Evolutionary conservation across 2,329 filamentous ascomycete genomes (phyloP), one percentile per base, ranked within the genome.

Genomic region (Emmonsiellopsis sp.): DNA sequence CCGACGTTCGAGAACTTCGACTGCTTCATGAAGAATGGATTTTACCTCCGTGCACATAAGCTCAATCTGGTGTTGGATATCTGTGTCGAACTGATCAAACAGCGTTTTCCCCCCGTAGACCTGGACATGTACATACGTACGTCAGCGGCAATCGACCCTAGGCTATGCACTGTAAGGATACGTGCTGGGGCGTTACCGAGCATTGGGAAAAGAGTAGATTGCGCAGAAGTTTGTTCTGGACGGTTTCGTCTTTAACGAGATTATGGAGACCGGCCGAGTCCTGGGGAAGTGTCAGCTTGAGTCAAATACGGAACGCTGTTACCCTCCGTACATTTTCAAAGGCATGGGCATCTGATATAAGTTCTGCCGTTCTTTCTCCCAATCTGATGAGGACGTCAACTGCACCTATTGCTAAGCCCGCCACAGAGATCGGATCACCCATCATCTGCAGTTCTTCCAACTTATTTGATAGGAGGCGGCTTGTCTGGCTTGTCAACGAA

Each of bases 301-400:
- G 20, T 26, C 20, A 26, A 26, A 5, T 26, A 26, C 20, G 3
- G 20, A 26, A 26, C 20, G 20, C 20, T 26, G 5, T 26, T 1
- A 26, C 20, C 20, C 20, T 26, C 20, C 46, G 20, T 26, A 52
- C 57, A 26, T 58, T 45, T 20, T 56, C 55, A 37, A 59, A 58
- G 20, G 57, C 53, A 31, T 40, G 37, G 3, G 52, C 48, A 41
- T 59, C 58, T 1, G 51, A 53, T n/a, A 59, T 45, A 1, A 60
- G 38, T 32, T 56, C 48, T 8, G 53, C 55, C 2, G 58, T 59
- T 13, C 53, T 30, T 30, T 59, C 57, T 2, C 58, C 58, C 1
- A 59, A 47, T 32, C 58, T 59, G 3, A 59, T 15, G 11, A 60
- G 46, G 20, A 55, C 49, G 38, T 60, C 58, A 40, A 57, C 53